Evolutionary conservation across 495 filamentous ascomycete genomes (phyloP).

Genomic region (Cenococcum geophilum): DNA sequence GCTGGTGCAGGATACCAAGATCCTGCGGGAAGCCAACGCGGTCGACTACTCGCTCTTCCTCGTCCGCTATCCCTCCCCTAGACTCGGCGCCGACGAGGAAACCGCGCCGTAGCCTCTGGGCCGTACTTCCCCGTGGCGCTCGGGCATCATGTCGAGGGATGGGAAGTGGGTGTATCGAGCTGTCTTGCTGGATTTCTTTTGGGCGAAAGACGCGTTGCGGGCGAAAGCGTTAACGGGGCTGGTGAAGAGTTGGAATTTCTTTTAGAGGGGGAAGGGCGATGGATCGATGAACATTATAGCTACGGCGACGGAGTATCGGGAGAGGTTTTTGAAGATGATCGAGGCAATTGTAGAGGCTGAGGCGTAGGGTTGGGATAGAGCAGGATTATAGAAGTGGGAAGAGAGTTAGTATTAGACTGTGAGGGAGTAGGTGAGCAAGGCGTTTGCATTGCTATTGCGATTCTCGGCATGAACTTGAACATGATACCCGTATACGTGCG

Average conservation of each 20-base stretch:
- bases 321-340: constrained; percentile 60
- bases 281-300: constrained; percentile 69
- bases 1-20: constrained; percentile 52
- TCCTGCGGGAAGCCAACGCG: constrained; percentile 53
- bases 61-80: constrained; percentile 47
- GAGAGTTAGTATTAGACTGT: no score
- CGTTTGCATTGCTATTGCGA: no score
- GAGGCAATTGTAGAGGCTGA: constrained; percentile 46
- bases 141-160: constrained; percentile 51
- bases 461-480: no score
- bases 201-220: constrained; percentile 59
- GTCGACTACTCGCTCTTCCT: constrained; percentile 68
- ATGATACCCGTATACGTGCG: no score
- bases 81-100: constrained; percentile 26
- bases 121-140: constrained; percentile 44
- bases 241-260: constrained; percentile 54
- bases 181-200: constrained; percentile 63
- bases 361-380: background rate
- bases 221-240: constrained; percentile 56
- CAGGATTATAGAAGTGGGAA: no score
- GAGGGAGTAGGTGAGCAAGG: no score
- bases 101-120: constrained; percentile 17
- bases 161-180: constrained; percentile 59
- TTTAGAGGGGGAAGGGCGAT: constrained; percentile 40
- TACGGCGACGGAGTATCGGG: constrained; percentile 56